Conservation (phyloP, 441 rosid species). For the Croton laevigatus region DNA sequence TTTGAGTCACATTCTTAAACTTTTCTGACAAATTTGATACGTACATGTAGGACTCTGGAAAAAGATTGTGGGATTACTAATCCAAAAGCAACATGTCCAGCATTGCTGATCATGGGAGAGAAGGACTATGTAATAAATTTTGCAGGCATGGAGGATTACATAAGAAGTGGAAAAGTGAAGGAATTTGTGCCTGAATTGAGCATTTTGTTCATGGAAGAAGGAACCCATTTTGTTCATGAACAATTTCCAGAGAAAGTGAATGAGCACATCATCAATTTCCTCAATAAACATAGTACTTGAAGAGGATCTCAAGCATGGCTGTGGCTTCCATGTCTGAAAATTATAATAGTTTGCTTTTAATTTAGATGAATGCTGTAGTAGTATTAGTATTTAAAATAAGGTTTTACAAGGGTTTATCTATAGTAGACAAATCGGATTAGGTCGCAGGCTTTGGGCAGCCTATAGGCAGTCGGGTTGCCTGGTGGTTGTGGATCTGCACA, state of each 20-base stretch:
- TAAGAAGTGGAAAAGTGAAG: conserved; percentile 32
- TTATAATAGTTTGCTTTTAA: too few relatives aligned
- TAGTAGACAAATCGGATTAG: too few relatives aligned
- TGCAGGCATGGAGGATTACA: conserved; percentile 35
- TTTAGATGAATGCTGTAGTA: too few relatives aligned
- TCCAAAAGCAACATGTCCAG: conserved; percentile 35
- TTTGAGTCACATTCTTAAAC: background rate
- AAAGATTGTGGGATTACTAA: conserved; percentile 23
- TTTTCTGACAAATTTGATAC: background rate
- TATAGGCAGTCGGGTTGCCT: too few relatives aligned
- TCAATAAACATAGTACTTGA: conserved; percentile 22
- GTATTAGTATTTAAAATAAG: too few relatives aligned
- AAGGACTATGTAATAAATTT: conserved; percentile 35
- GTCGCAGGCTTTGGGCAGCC: too few relatives aligned
- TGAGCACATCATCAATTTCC: conserved; percentile 29
- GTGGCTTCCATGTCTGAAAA: background rate
- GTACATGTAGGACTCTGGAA: conserved; percentile 18
- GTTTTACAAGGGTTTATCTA: too few relatives aligned
- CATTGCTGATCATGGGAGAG: conserved; percentile 40
- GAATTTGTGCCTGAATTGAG: conserved; percentile 22
- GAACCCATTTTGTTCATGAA: conserved; percentile 32
- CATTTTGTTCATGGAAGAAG: conserved; percentile 11
- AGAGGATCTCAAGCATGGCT: background rate
- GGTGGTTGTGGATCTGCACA: too few relatives aligned
- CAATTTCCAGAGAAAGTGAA: conserved; percentile 35